Conservation (phyloP, 1,284 basidiomycete species). For the Stygiomarasmius scandens region DNA sequence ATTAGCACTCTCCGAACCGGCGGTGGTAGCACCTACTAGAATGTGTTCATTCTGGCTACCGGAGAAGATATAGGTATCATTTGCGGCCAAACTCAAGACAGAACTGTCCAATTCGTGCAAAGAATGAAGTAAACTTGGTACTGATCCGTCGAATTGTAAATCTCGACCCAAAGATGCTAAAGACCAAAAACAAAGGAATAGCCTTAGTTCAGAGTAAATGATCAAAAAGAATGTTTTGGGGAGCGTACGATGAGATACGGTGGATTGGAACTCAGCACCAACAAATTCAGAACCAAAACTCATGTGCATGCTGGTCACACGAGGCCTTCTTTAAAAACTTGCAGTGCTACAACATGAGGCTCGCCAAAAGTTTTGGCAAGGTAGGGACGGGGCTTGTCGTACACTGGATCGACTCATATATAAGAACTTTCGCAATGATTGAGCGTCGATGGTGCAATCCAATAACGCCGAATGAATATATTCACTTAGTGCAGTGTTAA, state of each 20-base stretch:
- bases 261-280: background rate
- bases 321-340: background rate
- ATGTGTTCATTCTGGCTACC: constrained; percentile 83
- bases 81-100: constrained; percentile 77
- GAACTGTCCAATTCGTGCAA: constrained; percentile 71
- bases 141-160: constrained; percentile 37
- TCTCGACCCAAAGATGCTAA: constrained; percentile 63
- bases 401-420: background rate
- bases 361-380: background rate
- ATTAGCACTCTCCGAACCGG: background rate
- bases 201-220: too few relatives aligned
- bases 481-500: background rate
- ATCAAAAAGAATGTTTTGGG: too few relatives aligned
- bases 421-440: background rate
- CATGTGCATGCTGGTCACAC: background rate
- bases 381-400: background rate
- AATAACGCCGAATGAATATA: background rate
- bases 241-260: background rate
- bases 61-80: constrained; percentile 76
- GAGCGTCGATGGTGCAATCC: background rate
- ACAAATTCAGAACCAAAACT: background rate
- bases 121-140: constrained; percentile 63
- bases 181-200: background rate
- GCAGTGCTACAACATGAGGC: background rate
- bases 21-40: constrained; percentile 51